Conservation (phyloP, 2,329 filamentous ascomycete species). For the Colletotrichum cordylinicola region DNA sequence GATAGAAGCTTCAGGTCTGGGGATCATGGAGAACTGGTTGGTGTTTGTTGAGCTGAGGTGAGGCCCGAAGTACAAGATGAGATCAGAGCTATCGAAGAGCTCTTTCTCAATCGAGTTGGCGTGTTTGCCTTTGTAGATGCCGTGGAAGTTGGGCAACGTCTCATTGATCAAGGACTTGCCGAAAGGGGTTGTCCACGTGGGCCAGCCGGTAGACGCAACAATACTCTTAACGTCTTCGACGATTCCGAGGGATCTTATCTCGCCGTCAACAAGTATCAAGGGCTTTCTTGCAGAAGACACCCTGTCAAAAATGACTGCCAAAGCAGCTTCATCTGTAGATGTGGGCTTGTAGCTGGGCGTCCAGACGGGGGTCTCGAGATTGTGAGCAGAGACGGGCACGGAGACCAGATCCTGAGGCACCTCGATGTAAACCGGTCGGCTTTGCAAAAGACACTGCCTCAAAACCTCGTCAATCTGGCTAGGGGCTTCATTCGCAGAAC, state of each 20-base stretch:
- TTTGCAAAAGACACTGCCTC: slow-evolving; percentile 54
- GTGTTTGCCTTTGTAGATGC: background rate
- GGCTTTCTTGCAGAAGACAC: slow-evolving; percentile 35
- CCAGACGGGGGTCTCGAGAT: slow-evolving; percentile 32
- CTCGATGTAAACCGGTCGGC: slow-evolving; percentile 62
- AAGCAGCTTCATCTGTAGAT: slow-evolving; percentile 28
- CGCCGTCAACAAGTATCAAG: slow-evolving; percentile 1
- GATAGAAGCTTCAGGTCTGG: background rate
- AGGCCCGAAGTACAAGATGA: slow-evolving; percentile 2
- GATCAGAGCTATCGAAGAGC: slow-evolving; percentile 19
- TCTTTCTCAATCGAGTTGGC: slow-evolving; percentile 26
- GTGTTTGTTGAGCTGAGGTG: slow-evolving; percentile 9
- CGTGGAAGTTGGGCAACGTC: background rate
- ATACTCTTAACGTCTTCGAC: background rate
- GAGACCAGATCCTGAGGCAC: slow-evolving; percentile 59
- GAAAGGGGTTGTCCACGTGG: background rate
- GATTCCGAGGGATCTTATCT: background rate
- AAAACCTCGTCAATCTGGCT: slow-evolving; percentile 57
- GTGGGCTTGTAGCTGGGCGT: slow-evolving; percentile 18
- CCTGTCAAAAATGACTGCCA: slow-evolving; percentile 42
- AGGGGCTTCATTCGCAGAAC: slow-evolving; percentile 48
- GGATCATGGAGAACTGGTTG: background rate
- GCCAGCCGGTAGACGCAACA: background rate
- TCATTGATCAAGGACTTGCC: slow-evolving; percentile 6
- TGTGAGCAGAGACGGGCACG: slow-evolving; percentile 34